Percentiles rank a stretch among this genome's conserved stretches.
Evolutionary conservation across 371 early-diverging fungal genomes (phyloP).

Genomic region (Nematocida sp.): DNA sequence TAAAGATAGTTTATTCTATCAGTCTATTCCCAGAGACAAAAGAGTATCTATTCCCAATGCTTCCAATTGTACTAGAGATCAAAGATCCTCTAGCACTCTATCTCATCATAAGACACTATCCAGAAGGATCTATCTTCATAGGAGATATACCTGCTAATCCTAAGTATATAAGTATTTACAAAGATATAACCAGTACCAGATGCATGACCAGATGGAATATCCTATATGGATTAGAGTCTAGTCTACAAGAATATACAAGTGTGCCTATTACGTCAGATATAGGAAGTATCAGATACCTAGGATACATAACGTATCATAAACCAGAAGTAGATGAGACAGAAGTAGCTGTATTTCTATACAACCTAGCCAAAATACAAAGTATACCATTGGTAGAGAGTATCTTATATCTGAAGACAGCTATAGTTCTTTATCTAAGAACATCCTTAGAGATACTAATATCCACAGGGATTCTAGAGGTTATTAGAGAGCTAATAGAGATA

Average conservation of each 20-base stretch:
- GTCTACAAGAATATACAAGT: neutral
- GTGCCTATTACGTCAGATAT: neutral
- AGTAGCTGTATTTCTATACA: conserved; percentile 3
- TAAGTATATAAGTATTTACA: too few relatives aligned
- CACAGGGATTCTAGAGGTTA: neutral
- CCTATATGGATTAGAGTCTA: neutral
- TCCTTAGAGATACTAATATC: neutral
- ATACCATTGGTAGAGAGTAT: neutral
- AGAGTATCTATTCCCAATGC: neutral
- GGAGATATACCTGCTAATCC: too few relatives aligned
- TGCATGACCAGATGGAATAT: neutral
- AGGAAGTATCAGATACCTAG: neutral
- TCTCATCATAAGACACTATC: neutral
- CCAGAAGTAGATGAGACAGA: neutral
- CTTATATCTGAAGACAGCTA: conserved; percentile 12
- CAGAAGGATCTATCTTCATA: neutral
- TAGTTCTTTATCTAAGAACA: neutral
- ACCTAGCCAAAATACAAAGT: neutral
- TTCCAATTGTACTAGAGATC: neutral
- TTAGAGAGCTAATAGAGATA: conserved; percentile 19
- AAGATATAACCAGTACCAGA: neutral
- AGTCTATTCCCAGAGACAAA: neutral
- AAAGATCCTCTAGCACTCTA: conserved; percentile 22
- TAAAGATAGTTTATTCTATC: conserved; percentile 11
- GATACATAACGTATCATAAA: neutral